Evolutionary conservation across 148 eudicot genomes (phyloP), one percentile per base, ranked within the genome.

Genomic region (Rhododendron vialii): DNA sequence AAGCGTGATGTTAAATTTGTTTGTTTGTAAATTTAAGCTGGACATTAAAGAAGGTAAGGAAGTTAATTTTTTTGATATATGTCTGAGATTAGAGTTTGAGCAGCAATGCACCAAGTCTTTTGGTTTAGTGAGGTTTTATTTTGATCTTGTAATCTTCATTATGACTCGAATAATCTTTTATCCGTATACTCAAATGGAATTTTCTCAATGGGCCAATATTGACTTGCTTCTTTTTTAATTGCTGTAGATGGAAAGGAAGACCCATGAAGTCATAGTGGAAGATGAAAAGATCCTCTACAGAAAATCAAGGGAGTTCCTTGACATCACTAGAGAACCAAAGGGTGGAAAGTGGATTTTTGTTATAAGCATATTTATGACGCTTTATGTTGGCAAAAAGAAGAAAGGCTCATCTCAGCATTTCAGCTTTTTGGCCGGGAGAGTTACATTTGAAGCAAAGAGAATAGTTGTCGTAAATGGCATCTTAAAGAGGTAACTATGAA

Each of bases 351-450:
- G 99, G 98, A 97, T 97, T 74, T 97, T 97, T 89, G 99, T 97
- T 81, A 92, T 97, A 69, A 97, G 99, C 88, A 93, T 96, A 18
- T 94, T 98, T 15, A 95, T 91, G 91, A 88, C 87, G 41, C 89
- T 97, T 85, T 95, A 97, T 84, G 95, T 94, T 84, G 96, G 98
- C 73, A 92, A 93, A 90, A 97, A 97, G 91, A 92, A 88, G 85
- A 97, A 97, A 91, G 99, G 99, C 75, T 90, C 92, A n/a, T 97
- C 94, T 88, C 98, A 97, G 92, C 99, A 97, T 85, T 97, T 98
- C 36, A 95, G 99, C 93, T 97, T 97, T 89, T 90, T 97, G 85
- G 98, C 99, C 47, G 99, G 98, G 84, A 98, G 99, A 26, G 98
- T 98, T 84, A 97, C 98, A 10, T 91, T 93, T 33, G 99, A 98